These are phyloP conservation scores for Colletotrichum sp. DNA, from an alignment of 2,329 filamentous ascomycete genomes.

Conservation along the genomic window DNA sequence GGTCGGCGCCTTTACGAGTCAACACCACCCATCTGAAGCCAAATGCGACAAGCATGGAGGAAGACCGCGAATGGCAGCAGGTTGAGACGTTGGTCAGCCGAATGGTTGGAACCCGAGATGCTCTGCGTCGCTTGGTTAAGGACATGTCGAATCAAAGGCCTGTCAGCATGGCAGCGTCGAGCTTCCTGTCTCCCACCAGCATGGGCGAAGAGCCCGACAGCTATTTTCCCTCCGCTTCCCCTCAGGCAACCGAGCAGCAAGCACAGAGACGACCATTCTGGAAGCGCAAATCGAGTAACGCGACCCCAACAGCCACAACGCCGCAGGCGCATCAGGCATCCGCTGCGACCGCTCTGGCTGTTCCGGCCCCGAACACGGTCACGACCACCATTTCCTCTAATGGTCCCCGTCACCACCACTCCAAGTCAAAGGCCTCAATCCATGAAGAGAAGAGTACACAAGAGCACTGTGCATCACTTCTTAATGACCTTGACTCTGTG, in stretches of 20 bases:
- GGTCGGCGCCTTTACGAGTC: slow-evolving; percentile 28
- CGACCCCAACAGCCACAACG: slow-evolving; percentile 56
- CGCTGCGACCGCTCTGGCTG: slow-evolving; percentile 43
- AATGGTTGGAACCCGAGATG: slow-evolving; percentile 87
- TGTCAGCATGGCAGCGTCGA: slow-evolving; percentile 34
- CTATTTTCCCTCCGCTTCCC: slow-evolving; percentile 51
- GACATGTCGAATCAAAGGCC: slow-evolving; percentile 75
- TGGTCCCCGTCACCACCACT: slow-evolving; percentile 34
- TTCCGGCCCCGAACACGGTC: slow-evolving; percentile 45
- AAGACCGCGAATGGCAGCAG: slow-evolving; percentile 85
- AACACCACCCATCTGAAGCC: slow-evolving; percentile 30
- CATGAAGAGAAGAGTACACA: slow-evolving; percentile 72
- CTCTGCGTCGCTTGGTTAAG: slow-evolving; percentile 83
- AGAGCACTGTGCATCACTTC: slow-evolving; percentile 82
- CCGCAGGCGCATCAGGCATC: slow-evolving; percentile 43
- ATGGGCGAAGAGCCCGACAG: slow-evolving; percentile 54
- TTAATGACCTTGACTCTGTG: slow-evolving; percentile 84
- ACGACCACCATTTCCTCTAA: slow-evolving; percentile 34
- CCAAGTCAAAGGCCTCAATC: slow-evolving; percentile 39
- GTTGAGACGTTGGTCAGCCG: slow-evolving; percentile 86
- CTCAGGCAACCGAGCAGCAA: slow-evolving; percentile 60
- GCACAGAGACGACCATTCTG: slow-evolving; percentile 71
- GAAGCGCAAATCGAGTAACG: slow-evolving; percentile 81
- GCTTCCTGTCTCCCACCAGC: slow-evolving; percentile 41
- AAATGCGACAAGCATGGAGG: slow-evolving; percentile 48